Conservation (phyloP, 73 alveolate genomes). For the Paramecium pentaurelia region DNA sequence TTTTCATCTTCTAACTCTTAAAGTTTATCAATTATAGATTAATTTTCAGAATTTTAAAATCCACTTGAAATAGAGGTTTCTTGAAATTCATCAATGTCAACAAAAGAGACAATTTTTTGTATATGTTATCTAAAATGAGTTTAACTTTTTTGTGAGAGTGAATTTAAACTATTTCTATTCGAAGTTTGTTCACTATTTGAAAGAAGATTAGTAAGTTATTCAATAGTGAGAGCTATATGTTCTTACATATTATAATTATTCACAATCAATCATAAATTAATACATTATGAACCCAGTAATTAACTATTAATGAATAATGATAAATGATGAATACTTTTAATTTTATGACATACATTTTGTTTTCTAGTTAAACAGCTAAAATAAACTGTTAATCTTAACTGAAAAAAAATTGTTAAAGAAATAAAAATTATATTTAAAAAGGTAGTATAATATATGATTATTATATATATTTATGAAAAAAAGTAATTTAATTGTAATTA, state of each 20-base stretch:
- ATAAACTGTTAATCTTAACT: not conserved
- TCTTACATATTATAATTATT: not conserved
- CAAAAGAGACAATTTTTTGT: not conserved
- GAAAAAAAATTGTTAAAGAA: not conserved
- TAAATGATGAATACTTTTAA: not conserved
- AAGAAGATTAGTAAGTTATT: not conserved
- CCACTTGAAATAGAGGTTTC: slow-evolving; percentile 2
- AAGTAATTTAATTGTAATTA: too few species aligned
- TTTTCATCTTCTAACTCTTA: not conserved
- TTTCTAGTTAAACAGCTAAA: not conserved
- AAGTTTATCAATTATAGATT: not conserved
- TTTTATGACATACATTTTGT: not conserved
- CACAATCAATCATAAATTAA: not conserved
- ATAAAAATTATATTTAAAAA: not conserved
- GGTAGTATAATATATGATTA: not conserved
- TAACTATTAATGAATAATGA: not conserved
- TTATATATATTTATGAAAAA: too few species aligned
- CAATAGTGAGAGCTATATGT: not conserved
- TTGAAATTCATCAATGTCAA: not conserved
- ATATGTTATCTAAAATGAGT: not conserved
- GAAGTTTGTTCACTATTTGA: not conserved
- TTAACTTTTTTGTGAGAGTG: not conserved
- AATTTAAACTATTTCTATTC: not conserved
- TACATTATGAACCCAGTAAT: not conserved
- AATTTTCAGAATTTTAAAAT: not conserved